Conservation (phyloP, 768 basidiomycete genomes). For the Pleurotus eryngii region DNA sequence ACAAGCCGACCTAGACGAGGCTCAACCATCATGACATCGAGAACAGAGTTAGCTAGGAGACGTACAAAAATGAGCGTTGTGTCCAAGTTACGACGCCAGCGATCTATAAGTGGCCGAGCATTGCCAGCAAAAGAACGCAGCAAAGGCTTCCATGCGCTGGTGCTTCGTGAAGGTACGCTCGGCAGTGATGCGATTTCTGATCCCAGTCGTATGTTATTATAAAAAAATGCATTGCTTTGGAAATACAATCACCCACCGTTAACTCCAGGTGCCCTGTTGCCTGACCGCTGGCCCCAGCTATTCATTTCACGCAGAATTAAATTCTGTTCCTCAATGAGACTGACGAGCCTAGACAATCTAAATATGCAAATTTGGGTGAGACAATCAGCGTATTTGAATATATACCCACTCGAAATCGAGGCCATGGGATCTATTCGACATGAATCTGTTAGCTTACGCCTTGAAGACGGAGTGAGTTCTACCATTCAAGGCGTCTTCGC, state of each 20-base stretch:
- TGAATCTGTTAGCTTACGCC: too few species aligned
- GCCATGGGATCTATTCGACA: too few species aligned
- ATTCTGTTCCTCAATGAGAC: constrained; percentile 6
- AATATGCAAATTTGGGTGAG: not conserved
- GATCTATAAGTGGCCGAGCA: constrained; percentile 14
- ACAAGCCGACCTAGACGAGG: constrained; percentile 14
- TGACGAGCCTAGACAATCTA: not conserved
- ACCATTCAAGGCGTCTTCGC: too few species aligned
- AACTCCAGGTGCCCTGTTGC: not conserved
- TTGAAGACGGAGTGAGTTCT: too few species aligned
- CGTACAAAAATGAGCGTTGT: constrained; percentile 18
- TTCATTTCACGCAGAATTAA: constrained; percentile 3
- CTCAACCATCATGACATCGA: not conserved
- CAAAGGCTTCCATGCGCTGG: constrained; percentile 17
- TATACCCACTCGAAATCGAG: too few species aligned
- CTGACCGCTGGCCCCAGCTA: not conserved
- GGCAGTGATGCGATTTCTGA: not conserved
- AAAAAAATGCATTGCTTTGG: not conserved
- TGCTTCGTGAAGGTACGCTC: constrained; percentile 16
- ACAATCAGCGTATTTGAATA: too few species aligned
- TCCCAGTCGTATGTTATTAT: not conserved
- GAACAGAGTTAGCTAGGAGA: not conserved
- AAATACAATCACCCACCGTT: not conserved
- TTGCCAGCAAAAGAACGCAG: constrained; percentile 11
- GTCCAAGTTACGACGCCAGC: constrained; percentile 17